phyloP scores from a whole-genome alignment of 148 eudicot species.

The Mesembryanthemum crystallinum region DNA sequence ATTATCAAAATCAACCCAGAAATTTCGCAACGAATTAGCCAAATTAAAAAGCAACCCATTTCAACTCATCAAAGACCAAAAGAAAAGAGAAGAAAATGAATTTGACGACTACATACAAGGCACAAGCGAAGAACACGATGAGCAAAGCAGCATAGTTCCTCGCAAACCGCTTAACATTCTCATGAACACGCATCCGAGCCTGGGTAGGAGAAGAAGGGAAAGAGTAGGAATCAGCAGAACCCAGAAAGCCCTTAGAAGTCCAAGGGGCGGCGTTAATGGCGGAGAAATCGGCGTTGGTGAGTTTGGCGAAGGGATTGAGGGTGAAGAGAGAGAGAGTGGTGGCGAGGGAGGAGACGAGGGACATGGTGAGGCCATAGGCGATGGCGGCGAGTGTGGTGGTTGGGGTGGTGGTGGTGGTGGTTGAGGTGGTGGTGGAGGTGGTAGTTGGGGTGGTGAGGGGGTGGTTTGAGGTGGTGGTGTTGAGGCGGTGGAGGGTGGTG shows the following conservation, averaged over 20 bases:
- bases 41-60: conserved; percentile 4
- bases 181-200: conserved; percentile 69
- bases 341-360: conserved; percentile 39
- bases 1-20: neutral
- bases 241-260: conserved; percentile 47
- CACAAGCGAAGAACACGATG: conserved; percentile 65
- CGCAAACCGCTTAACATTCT: conserved; percentile 83
- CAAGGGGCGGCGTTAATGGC: conserved; percentile 48
- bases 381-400: conserved; percentile 33
- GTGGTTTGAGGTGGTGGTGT: conserved; percentile 41
- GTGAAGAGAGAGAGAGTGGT: conserved; percentile 65
- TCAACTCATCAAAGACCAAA: neutral
- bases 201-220: conserved; percentile 65
- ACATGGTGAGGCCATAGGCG: conserved; percentile 28
- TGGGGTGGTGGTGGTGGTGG: conserved; percentile 21
- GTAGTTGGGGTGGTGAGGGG: conserved; percentile 24
- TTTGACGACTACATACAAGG: conserved; percentile 47
- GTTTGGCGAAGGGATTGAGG: conserved; percentile 75
- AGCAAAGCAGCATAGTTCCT: conserved; percentile 62
- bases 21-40: neutral
- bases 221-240: conserved; percentile 54
- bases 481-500: conserved; percentile 71
- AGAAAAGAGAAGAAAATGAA: neutral
- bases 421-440: conserved; percentile 19
- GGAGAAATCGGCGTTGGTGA: conserved; percentile 55